Base-by-base conservation (phyloP, 768 basidiomycete species). In the Chalciporus piperatus region DNA sequence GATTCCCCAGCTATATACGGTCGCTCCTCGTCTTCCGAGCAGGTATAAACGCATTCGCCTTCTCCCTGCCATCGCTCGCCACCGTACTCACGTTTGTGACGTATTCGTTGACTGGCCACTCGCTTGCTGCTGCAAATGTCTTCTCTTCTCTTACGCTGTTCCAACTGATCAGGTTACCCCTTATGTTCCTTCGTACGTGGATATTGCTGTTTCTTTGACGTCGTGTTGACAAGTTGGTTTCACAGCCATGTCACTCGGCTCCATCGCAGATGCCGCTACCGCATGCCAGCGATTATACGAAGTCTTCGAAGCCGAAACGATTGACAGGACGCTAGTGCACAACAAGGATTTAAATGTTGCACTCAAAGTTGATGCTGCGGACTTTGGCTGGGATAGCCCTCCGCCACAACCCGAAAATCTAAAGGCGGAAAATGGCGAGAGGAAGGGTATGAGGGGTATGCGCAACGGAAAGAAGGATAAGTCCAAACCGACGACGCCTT, bases 101-200 rank as follows among this genome's bases (percentile, higher is more conserved):
- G 0, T 97, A 94, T 68, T 83, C 87, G 4, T 71, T 80, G 19
- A 78, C 83, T 0, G 88, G 88, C 0, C 89, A 92, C 62, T 38
- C 68, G 4, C 76, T 91, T 30, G 71, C 85, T 19, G 79, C 95
- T 0, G 84, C 84, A 0, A 76, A 81, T 32, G 79, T 96, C 52
- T 97, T 97, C 69, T 75, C 93, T 19, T 92, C 92, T 19, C 73
- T 98, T 46, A 85, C 88, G 0, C 74, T 94, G 5, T 98, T 96
- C 78, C 87, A 85, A 57, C 71, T 97, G 17, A 76, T 95, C 40
- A 77, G 92, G 19, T 57, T 93, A 50, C 92, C 94, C 0, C 75
- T 94, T 30, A 88, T 90, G 85, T 77, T 93, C 56, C 66, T 81
- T 44, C 78, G 75, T 77, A 53, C 40, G 74, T 69, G 3, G 6